Evolutionary conservation across 345 rosid species (phyloP).

Genomic region (Bretschneidera sinensis): DNA sequence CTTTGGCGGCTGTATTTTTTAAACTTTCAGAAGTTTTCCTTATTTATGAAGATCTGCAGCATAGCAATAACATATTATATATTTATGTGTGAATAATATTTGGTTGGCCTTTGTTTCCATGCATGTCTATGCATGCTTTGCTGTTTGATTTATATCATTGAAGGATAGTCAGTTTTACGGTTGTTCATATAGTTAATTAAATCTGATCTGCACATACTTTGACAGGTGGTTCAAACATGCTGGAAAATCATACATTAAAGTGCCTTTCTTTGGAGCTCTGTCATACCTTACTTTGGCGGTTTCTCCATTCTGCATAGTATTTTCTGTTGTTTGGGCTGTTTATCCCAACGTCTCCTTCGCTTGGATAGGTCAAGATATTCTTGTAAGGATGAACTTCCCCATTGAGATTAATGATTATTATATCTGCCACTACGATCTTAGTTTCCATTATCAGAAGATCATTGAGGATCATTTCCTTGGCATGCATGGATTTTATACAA

Average conservation of each 20-base stretch:
- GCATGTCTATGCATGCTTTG: slow-evolving; percentile 4
- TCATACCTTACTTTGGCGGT: slow-evolving; percentile 82
- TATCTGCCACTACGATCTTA: neutral
- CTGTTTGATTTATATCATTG: neutral
- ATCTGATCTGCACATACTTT: neutral
- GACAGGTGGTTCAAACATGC: slow-evolving; percentile 79
- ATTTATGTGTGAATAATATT: neutral
- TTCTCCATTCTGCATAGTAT: slow-evolving; percentile 85
- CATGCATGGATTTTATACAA: too few species aligned
- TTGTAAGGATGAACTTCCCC: slow-evolving; percentile 49
- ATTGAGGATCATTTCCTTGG: slow-evolving; percentile 2
- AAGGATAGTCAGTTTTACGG: neutral
- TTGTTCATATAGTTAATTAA: neutral
- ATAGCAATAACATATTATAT: too few species aligned
- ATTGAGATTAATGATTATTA: neutral
- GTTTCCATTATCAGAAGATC: neutral
- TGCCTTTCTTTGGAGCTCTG: slow-evolving; percentile 83
- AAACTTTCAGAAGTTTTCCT: neutral
- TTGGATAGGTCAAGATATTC: slow-evolving; percentile 99
- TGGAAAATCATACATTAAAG: slow-evolving; percentile 63
- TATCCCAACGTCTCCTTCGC: slow-evolving; percentile 57
- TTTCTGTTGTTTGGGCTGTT: slow-evolving; percentile 91
- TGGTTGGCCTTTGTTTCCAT: neutral
- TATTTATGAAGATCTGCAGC: neutral
- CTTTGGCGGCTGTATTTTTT: neutral